Evolutionary conservation across 2,329 filamentous ascomycete species (phyloP), one percentile per base, ranked within the genome.

Genomic region (Ophiostoma australiae): DNA sequence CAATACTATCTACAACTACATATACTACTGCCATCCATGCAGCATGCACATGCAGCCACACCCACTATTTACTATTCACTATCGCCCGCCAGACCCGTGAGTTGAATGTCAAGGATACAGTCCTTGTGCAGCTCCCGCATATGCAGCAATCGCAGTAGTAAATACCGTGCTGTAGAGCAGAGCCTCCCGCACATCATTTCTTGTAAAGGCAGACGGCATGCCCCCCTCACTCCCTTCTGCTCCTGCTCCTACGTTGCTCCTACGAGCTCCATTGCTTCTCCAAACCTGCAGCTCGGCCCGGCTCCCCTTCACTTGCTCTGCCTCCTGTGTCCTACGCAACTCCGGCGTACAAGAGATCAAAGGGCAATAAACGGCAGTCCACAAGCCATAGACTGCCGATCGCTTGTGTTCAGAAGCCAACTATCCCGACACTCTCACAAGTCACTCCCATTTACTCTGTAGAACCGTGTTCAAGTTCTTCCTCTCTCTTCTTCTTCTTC

Each of bases 401-500:
- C 15, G 37, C 44, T n/a, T n/a, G 44, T 48, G 44, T 20, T 48
- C 44, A n/a, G 17, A 17, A 48, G 44, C 20, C 44, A 2, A 3
- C 7, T n/a, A 48, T n/a, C 44, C 44, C 17, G 17, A 3, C 44
- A 48, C 20, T n/a, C 6, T 48, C 44, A 20, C 44, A 20, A 20
- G 20, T 48, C 44, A 48, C 44, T 48, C 17, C 44, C n/a, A 15
- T 48, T 15, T 11, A 41, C 44, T 48, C 17, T n/a, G 3, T 20
- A 48, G 15, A 41, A 3, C 1, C 27, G 1, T 31, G 1, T 31
- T 39, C 37, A 11, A 39, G 37, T 39, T 11, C 13, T 39, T 39
- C 37, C 37, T 39, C 20, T 48, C 20, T 58, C 70, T 68, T 68
- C 11, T 17, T 63, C 13, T 63, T 63, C 52, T 63, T 6, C 52